Percentiles rank a stretch among this genome's conserved stretches.
phyloP scores from a whole-genome alignment of 2,329 filamentous ascomycete species.

The Fusarium stilboides region DNA sequence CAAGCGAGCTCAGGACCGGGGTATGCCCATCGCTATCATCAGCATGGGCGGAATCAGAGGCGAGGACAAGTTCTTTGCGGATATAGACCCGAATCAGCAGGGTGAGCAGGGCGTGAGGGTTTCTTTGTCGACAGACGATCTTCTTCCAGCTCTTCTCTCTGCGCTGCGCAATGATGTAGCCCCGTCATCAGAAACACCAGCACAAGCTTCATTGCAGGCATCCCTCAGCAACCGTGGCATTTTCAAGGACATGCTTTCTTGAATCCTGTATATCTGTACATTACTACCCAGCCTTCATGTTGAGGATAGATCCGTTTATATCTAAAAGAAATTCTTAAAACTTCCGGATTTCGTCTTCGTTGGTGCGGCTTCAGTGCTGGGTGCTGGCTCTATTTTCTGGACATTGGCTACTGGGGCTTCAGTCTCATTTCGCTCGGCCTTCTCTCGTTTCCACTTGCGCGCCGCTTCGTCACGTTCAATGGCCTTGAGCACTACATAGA shows the following conservation, averaged over 20 bases:
- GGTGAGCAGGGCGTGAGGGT: constrained; percentile 70
- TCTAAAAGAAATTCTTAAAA: constrained; percentile 68
- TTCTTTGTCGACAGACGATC: constrained; percentile 70
- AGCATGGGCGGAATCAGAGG: constrained; percentile 89
- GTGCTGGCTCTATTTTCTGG: constrained; percentile 27
- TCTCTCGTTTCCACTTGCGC: constrained; percentile 62
- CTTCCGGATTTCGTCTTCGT: constrained; percentile 49
- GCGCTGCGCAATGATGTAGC: constrained; percentile 58
- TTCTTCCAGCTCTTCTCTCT: constrained; percentile 71
- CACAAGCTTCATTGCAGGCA: constrained; percentile 28
- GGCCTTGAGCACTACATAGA: constrained; percentile 72
- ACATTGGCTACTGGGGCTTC: constrained; percentile 21
- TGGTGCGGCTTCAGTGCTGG: constrained; percentile 42
- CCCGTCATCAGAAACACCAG: constrained; percentile 16
- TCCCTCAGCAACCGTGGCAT: constrained; percentile 51
- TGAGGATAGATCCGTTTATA: constrained; percentile 30
- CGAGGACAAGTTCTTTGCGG: constrained; percentile 79
- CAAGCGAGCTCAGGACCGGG: constrained; percentile 84
- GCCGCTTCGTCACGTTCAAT: constrained; percentile 75
- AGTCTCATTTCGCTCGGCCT: constrained; percentile 53
- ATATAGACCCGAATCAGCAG: constrained; percentile 66
- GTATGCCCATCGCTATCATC: constrained; percentile 88
- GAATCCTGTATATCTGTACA: constrained; percentile 45
- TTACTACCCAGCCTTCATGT: constrained; percentile 16
- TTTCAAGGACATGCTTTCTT: constrained; percentile 75